phyloP scores from a whole-genome alignment of 1,284 basidiomycete genomes.

The Microstroma glucosiphilum region DNA sequence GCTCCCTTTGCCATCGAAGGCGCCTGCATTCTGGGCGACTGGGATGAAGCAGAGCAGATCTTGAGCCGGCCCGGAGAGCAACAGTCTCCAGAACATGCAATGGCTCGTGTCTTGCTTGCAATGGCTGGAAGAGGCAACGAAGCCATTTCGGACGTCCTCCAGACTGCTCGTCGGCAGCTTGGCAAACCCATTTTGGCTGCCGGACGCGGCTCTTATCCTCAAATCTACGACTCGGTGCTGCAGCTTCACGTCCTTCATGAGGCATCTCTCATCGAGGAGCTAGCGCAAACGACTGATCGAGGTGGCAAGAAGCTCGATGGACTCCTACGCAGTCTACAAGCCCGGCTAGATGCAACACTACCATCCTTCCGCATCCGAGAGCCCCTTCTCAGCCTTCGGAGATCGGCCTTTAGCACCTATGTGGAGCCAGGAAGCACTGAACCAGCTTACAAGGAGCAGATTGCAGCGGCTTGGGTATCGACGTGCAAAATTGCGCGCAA shows the following conservation, averaged over 20 bases:
- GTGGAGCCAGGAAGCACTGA: slow-evolving; percentile 52
- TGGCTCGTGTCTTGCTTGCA: slow-evolving; percentile 75
- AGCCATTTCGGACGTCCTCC: slow-evolving; percentile 55
- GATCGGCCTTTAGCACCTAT: slow-evolving; percentile 72
- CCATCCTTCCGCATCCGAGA: slow-evolving; percentile 90
- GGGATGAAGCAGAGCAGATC: slow-evolving; percentile 60
- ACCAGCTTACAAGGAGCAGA: slow-evolving; percentile 54
- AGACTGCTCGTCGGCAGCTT: slow-evolving; percentile 66
- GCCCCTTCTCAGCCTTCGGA: slow-evolving; percentile 78
- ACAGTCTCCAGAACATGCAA: slow-evolving; percentile 61
- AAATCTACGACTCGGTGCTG: slow-evolving; percentile 78
- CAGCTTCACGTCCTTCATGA: slow-evolving; percentile 85
- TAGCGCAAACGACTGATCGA: slow-evolving; percentile 14
- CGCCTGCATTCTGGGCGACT: slow-evolving; percentile 90
- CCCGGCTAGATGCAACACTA: slow-evolving; percentile 70
- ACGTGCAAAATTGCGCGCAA: slow-evolving; percentile 93
- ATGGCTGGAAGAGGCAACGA: slow-evolving; percentile 57
- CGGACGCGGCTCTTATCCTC: slow-evolving; percentile 67
- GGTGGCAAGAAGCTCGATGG: slow-evolving; percentile 51
- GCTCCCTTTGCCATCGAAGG: slow-evolving; percentile 86
- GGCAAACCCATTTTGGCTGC: slow-evolving; percentile 76
- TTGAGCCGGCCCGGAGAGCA: slow-evolving; percentile 48
- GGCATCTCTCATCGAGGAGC: slow-evolving; percentile 62
- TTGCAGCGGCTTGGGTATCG: slow-evolving; percentile 79
- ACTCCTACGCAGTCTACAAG: slow-evolving; percentile 53